Conservation (phyloP, 2,329 filamentous ascomycete genomes). For the Talaromyces rugulosus region DNA sequence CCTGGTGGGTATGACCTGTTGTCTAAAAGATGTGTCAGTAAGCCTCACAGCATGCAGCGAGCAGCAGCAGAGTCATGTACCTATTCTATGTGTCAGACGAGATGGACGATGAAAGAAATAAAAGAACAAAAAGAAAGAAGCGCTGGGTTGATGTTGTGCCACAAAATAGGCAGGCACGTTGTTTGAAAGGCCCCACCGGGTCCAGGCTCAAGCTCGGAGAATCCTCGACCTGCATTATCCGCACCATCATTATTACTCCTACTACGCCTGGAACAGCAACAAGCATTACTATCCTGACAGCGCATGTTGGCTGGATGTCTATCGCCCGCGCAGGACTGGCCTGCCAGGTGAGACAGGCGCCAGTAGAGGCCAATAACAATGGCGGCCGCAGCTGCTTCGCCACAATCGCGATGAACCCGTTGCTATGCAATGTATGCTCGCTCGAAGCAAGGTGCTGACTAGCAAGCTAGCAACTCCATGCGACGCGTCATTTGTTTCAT, state of each 20-base stretch:
- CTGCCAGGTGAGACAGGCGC: neutral
- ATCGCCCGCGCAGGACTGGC: neutral
- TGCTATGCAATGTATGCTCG: neutral
- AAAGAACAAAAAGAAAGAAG: neutral
- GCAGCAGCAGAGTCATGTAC: neutral
- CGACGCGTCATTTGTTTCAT: neutral
- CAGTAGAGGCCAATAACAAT: neutral
- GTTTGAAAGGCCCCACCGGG: neutral
- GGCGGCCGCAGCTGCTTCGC: neutral
- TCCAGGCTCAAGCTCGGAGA: too few relatives aligned
- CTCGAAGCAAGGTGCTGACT: neutral
- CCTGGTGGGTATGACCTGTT: neutral
- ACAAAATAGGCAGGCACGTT: neutral
- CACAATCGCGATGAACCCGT: neutral
- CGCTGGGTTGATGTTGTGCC: neutral
- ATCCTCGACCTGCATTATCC: neutral
- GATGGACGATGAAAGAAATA: neutral
- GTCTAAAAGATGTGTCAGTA: neutral
- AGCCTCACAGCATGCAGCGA: neutral
- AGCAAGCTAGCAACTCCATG: neutral
- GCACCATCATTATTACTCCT: neutral
- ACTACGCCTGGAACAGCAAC: neutral
- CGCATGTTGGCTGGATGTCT: neutral
- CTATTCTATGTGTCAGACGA: neutral
- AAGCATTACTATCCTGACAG: neutral